Base-by-base conservation (phyloP, 2,329 filamentous ascomycete genomes). In the Huntiella bhutanensis region DNA sequence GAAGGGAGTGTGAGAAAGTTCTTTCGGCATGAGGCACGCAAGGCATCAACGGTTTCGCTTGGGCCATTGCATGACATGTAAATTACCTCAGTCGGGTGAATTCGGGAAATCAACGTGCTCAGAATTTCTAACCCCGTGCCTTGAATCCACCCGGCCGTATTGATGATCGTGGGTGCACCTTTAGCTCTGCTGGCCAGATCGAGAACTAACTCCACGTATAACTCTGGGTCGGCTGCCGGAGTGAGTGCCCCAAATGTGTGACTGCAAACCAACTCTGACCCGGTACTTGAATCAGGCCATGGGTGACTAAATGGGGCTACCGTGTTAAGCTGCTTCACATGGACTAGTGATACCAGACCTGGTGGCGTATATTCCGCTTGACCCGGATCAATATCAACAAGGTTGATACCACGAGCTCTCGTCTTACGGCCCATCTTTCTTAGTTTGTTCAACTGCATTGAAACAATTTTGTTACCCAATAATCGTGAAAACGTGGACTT, bases 321-420 rank as follows among this genome's bases (percentile, higher is more conserved):
- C 4, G 87, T 62, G 43, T 83, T 76, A 0, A 77, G 73, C 28
- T 67, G 60, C 1, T 63, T 65, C 8, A 86, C 60, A 22, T 72
- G 66, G 11, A 78, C 63, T 3, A 88, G 70, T 1, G 81, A 82
- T 15, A 88, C 56, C 11, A 80, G 75, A 0, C 82, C 82, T 1
- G 77, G 72, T 1, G 77, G 69, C 0, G 72, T 73, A 56, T 80
- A 86, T 55, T 87, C 82, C 2, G 82, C 80, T 54, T 86, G 82
- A 0, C 77, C 79, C 1, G 81, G 80, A 55, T 91, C 82, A 7
- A 88, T 65, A 53, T 91, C 83, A 5, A 91, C 66, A n/a, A 80
- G 64, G 46, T 67, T 69, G 19, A 80, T 64, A 38, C 50, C 54
- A 40, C 51, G 49, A 35, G 45, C 34, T 6, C 38, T 49, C 11